Evolutionary conservation across 257 asterid genomes (phyloP).

Genomic region (Salvia hispanica): DNA sequence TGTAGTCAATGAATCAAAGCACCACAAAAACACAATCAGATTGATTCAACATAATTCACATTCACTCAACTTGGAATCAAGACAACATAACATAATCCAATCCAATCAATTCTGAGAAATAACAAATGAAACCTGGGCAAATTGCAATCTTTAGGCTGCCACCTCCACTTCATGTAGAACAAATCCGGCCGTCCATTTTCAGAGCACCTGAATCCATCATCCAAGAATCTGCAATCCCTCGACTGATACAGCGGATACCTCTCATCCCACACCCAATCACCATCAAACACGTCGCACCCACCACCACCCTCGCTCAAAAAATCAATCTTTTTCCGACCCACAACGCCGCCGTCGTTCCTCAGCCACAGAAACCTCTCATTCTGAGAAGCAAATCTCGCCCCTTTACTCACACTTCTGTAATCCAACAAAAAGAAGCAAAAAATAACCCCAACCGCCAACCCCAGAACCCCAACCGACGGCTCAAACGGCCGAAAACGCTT

Average conservation of each 20-base stretch:
- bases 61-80: not conserved
- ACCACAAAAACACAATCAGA: conserved; percentile 13
- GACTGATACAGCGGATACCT: conserved; percentile 81
- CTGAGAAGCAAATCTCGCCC: conserved; percentile 48
- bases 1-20: not conserved
- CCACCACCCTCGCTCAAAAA: conserved; percentile 57
- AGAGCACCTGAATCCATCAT: conserved; percentile 80
- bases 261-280: conserved; percentile 99
- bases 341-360: conserved; percentile 39
- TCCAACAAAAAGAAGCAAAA: conserved; percentile 68
- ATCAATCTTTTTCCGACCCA: conserved; percentile 46
- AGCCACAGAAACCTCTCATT: conserved; percentile 65
- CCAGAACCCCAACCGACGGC: conserved; percentile 76
- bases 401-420: conserved; percentile 57
- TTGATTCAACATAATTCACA: not conserved
- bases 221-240: conserved; percentile 74
- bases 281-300: conserved; percentile 81
- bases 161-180: conserved; percentile 94
- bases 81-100: not conserved
- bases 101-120: conserved; percentile 14
- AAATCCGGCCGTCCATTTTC: conserved; percentile 96
- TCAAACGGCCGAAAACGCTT: conserved; percentile 77
- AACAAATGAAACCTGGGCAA: conserved; percentile 65
- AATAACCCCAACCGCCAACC: conserved; percentile 58
- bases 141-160: conserved; percentile 93